These are phyloP conservation scores for Alternaria conjuncta DNA, from an alignment of 2,329 filamentous ascomycete species.

Conservation along the genomic window DNA sequence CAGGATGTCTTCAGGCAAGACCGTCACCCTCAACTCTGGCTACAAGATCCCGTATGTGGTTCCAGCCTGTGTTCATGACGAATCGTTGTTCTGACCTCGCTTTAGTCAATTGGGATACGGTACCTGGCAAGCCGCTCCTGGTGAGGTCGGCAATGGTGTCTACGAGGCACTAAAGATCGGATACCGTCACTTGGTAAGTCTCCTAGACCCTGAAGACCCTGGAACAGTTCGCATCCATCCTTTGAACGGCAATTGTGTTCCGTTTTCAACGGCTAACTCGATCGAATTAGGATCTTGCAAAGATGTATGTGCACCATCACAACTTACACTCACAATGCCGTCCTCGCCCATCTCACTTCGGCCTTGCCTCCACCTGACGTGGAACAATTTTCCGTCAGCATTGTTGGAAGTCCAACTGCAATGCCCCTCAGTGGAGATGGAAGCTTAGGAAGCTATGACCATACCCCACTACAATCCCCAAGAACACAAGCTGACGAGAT, in stretches of 20 bases:
- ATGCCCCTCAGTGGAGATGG: constrained; percentile 26
- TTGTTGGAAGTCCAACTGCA: constrained; percentile 14
- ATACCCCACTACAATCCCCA: background rate
- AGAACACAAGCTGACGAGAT: constrained; percentile 25
- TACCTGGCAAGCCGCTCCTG: constrained; percentile 44
- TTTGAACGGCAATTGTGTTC: background rate
- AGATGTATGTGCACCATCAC: constrained; percentile 30
- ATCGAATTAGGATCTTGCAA: constrained; percentile 47
- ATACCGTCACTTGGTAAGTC: constrained; percentile 42
- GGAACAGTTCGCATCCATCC: background rate
- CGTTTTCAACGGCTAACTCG: background rate
- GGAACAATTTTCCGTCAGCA: background rate
- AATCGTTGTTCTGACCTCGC: constrained; percentile 44
- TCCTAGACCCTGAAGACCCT: background rate
- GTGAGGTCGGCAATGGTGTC: constrained; percentile 51
- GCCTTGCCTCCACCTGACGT: background rate
- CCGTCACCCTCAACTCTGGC: constrained; percentile 40
- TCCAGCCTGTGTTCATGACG: background rate
- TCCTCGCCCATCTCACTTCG: background rate
- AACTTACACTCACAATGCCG: background rate
- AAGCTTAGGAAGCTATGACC: constrained; percentile 26
- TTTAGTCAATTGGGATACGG: constrained; percentile 47
- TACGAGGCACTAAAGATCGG: constrained; percentile 45
- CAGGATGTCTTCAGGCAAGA: constrained; percentile 47
- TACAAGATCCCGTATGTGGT: constrained; percentile 60